These are phyloP conservation scores for Caryopteris hybrid DNA, from an alignment of 305 asterid species.

Conservation along the genomic window DNA sequence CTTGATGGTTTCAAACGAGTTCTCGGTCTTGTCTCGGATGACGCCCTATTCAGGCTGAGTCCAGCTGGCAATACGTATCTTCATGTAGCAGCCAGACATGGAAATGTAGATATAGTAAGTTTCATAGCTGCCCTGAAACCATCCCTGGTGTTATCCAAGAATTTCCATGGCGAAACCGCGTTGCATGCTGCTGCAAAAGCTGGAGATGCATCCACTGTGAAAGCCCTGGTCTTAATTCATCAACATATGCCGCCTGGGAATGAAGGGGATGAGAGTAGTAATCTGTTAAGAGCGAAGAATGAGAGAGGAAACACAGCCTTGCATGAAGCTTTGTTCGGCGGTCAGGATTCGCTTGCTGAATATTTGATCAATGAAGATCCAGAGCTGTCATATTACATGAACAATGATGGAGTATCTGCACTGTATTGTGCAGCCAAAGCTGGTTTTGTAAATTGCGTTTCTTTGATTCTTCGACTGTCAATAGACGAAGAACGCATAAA, in stretches of 20 bases:
- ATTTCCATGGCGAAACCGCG: slow-evolving; percentile 29
- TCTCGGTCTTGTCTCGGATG: neutral
- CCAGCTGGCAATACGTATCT: slow-evolving; percentile 21
- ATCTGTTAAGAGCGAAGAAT: neutral
- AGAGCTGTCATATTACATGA: slow-evolving; percentile 13
- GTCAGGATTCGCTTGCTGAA: slow-evolving; percentile 14
- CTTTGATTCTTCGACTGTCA: neutral
- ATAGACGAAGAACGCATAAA: neutral
- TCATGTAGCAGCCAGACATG: slow-evolving; percentile 32
- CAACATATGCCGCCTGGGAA: too few relatives aligned
- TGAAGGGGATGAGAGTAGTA: too few relatives aligned
- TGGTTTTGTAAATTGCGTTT: slow-evolving; percentile 21
- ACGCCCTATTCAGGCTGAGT: neutral
- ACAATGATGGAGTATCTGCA: slow-evolving; percentile 21
- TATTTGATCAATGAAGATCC: slow-evolving; percentile 22
- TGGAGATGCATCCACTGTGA: slow-evolving; percentile 20
- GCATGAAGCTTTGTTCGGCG: slow-evolving; percentile 29
- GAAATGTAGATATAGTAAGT: slow-evolving; percentile 13
- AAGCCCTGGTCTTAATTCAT: neutral
- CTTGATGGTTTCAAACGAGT: neutral
- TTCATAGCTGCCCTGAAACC: slow-evolving; percentile 10
- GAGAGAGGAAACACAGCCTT: slow-evolving; percentile 28
- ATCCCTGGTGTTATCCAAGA: slow-evolving; percentile 1
- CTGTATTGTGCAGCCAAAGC: slow-evolving; percentile 33
- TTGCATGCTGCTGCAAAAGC: slow-evolving; percentile 36